phyloP scores from a whole-genome alignment of 2,329 filamentous ascomycete genomes.

The Neopestalotiopsis sp. region DNA sequence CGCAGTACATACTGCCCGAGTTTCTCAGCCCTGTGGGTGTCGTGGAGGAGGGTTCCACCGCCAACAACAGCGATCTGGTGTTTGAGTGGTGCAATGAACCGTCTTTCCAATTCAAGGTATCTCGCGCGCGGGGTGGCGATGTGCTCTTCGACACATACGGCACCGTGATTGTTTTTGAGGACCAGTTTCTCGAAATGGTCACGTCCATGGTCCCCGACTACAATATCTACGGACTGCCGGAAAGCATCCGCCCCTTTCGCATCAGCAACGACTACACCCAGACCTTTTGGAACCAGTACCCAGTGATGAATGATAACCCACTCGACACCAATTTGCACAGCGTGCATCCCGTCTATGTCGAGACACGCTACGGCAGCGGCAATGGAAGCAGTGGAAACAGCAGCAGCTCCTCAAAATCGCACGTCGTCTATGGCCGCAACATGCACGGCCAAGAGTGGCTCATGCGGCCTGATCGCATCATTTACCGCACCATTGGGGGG shows the following conservation, averaged over 20 bases:
- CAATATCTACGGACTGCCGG: constrained; percentile 77
- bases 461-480: constrained; percentile 66
- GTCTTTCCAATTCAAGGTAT: constrained; percentile 72
- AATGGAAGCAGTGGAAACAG: too few relatives aligned
- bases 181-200: constrained; percentile 78
- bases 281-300: constrained; percentile 52
- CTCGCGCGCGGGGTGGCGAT: constrained; percentile 63
- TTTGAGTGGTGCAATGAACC: constrained; percentile 58
- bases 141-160: constrained; percentile 72
- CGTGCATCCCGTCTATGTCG: constrained; percentile 77
- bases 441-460: constrained; percentile 77
- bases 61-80: constrained; percentile 58
- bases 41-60: constrained; percentile 42
- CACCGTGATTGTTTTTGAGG: constrained; percentile 71
- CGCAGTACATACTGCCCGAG: constrained; percentile 71
- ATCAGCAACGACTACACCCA: constrained; percentile 76
- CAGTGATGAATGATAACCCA: constrained; percentile 69
- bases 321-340: constrained; percentile 76
- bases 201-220: constrained; percentile 72
- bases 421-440: constrained; percentile 80
- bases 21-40: constrained; percentile 63
- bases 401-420: constrained; percentile 59
- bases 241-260: constrained; percentile 72
- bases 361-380: constrained; percentile 74
- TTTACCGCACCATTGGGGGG: constrained; percentile 77